A percentile compares a stretch with the other conserved stretches of the same genome.
These are phyloP conservation scores for Elsinoe perseae DNA, from an alignment of 2,329 filamentous ascomycete genomes.

Conservation along the genomic window DNA sequence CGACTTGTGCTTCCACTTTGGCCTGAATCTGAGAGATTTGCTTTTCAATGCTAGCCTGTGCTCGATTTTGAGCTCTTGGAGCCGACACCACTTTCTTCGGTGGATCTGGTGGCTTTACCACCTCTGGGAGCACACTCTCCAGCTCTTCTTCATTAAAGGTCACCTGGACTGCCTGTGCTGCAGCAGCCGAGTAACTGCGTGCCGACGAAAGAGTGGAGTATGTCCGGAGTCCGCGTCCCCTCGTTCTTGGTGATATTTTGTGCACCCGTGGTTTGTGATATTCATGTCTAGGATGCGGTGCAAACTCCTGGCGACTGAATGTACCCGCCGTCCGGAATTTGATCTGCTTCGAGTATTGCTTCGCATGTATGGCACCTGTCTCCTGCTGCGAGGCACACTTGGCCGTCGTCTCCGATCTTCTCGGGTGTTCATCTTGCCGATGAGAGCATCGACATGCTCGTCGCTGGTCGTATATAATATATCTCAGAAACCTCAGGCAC, in stretches of 20 bases:
- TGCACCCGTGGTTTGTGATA: not conserved
- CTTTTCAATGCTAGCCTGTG: not conserved
- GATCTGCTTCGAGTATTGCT: not conserved
- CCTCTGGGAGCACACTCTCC: constrained; percentile 36
- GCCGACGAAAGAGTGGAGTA: not conserved
- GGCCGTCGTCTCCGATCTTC: too few relatives aligned
- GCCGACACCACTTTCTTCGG: not conserved
- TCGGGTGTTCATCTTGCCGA: not conserved
- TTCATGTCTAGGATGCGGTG: not conserved
- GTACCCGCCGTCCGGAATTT: not conserved
- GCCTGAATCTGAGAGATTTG: not conserved
- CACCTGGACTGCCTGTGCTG: not conserved
- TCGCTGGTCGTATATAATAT: not conserved
- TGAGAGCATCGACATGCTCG: not conserved
- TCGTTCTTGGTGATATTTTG: too few relatives aligned
- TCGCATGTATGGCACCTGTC: not conserved
- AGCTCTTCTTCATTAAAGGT: constrained; percentile 22
- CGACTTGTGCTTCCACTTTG: not conserved
- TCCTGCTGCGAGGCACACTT: not conserved
- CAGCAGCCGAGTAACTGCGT: constrained; percentile 1
- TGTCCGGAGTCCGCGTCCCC: too few relatives aligned
- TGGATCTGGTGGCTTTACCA: constrained; percentile 26
- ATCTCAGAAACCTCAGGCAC: constrained; percentile 8
- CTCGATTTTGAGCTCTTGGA: not conserved
- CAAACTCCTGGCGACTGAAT: not conserved